These are phyloP conservation scores for Microcos paniculata DNA, from an alignment of 345 rosid genomes.

Conservation along the genomic window DNA sequence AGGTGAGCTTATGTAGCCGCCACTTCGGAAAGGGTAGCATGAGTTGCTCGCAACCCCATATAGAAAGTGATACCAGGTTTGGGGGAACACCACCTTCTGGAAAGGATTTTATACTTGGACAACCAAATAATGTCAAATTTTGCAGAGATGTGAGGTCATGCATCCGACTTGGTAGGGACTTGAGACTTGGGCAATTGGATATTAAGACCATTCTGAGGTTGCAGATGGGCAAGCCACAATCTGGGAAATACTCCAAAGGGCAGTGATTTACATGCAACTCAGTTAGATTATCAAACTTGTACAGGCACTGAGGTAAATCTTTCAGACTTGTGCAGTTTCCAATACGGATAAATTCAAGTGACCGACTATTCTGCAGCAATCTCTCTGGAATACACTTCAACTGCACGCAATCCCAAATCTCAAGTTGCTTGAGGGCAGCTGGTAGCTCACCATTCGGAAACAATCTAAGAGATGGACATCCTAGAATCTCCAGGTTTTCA, in stretches of 20 bases:
- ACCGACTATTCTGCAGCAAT: constrained; percentile 7
- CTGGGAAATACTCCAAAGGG: constrained; percentile 22
- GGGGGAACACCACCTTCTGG: constrained; percentile 32
- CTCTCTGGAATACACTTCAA: constrained; percentile 5
- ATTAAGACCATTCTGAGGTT: constrained; percentile 8
- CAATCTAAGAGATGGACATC: constrained; percentile 21
- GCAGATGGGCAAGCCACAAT: constrained; percentile 12
- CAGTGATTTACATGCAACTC: constrained; percentile 15
- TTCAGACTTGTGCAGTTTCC: constrained; percentile 5
- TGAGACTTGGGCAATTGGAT: constrained; percentile 18
- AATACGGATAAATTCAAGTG: constrained; percentile 19
- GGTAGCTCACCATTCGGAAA: constrained; percentile 15
- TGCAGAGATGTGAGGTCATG: constrained; percentile 23
- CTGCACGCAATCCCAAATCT: constrained; percentile 9
- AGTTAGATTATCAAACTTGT: constrained; percentile 15
- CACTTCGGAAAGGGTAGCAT: constrained; percentile 20
- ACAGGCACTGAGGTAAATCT: neutral
- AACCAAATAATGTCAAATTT: constrained; percentile 5
- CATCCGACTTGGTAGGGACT: constrained; percentile 24
- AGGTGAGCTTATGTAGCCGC: constrained; percentile 24
- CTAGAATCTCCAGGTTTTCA: constrained; percentile 20
- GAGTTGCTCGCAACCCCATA: constrained; percentile 20
- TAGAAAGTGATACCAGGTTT: constrained; percentile 14
- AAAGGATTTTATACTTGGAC: constrained; percentile 14
- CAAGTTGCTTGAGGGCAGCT: constrained; percentile 1